Conservation (phyloP, 495 filamentous ascomycete genomes). For the Neurospora hispaniola region DNA sequence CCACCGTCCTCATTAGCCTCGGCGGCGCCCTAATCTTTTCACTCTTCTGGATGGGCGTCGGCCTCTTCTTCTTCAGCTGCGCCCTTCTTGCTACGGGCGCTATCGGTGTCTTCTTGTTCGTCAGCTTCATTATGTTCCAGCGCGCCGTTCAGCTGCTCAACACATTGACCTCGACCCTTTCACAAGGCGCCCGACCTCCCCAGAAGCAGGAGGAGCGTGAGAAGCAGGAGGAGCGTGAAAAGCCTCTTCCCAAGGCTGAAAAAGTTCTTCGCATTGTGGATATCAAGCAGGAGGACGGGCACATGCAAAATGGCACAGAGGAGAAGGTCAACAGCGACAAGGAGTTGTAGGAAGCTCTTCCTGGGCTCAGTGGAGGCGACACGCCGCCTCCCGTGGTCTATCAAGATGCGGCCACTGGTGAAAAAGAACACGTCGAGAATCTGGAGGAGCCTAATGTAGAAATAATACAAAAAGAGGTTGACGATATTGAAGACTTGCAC, state of each 20-base stretch:
- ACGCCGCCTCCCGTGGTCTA: background rate
- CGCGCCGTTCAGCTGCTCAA: background rate
- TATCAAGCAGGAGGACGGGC: background rate
- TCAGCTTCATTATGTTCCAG: background rate
- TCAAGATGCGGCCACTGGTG: background rate
- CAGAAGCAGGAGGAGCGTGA: background rate
- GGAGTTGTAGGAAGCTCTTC: background rate
- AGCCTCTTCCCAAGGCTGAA: background rate
- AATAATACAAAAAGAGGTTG: background rate
- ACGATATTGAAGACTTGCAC: background rate
- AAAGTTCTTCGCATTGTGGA: background rate
- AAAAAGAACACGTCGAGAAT: background rate
- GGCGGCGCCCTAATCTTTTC: slow-evolving; percentile 48
- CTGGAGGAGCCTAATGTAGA: background rate
- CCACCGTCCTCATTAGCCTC: slow-evolving; percentile 43
- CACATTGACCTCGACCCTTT: background rate
- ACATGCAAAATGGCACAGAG: background rate
- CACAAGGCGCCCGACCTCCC: background rate
- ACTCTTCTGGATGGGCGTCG: slow-evolving; percentile 50
- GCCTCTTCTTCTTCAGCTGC: slow-evolving; percentile 52
- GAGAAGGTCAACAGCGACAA: background rate
- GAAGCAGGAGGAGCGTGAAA: background rate
- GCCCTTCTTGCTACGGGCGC: slow-evolving; percentile 48
- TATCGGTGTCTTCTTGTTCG: slow-evolving; percentile 42
- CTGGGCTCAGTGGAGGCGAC: background rate